Base-by-base conservation (phyloP, 1,284 basidiomycete species). In the Heliocybe sulcata region DNA sequence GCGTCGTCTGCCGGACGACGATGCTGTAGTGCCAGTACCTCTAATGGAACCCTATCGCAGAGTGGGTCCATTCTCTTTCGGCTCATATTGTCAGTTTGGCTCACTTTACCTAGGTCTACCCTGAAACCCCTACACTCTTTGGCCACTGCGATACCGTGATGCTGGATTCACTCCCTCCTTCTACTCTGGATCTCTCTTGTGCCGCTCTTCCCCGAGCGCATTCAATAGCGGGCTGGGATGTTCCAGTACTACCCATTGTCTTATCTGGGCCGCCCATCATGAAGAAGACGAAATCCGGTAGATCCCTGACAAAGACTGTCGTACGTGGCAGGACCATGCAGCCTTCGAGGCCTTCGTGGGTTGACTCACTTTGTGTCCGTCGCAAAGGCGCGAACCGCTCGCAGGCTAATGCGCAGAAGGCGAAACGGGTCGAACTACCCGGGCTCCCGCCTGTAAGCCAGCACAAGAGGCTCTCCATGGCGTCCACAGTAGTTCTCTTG, bases 81-180 rank as follows among this genome's bases (percentile, higher is more conserved):
- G 20, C 35, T 31, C 35, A 26, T 29, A 49, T 29, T 26, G 27
- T 22, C 14, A 49, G 6, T 49, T 12, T 26, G 22, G n/a, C 47
- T 25, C 47, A 49, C 26, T 12, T 26, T 49, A 51, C 6, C 16
- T 35, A 61, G 60, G 56, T 61, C 14, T 55, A 54, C 25, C 60
- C 60, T 16, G 60, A 61, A 35, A 57, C 60, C 2, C 59, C 60
- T 14, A 50, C 56, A 26, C 8, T 57, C 14, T 25, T 16, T 6
- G 47, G 47, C 12, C 22, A 29, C 20, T 22, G 27, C 6, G 47
- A 49, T n/a, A 49, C 47, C 14, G 52, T 9, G 50, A 8, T 52
- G 29, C 45, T 57, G 52, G 19, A n/a, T 48, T 26, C 35, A 52
- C 33, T 58, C 57, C 25, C 52, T 54, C 35, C 58, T 33, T 42